These are phyloP conservation scores for Calycina herbarum DNA, from an alignment of 2,329 filamentous ascomycete species.

Conservation along the genomic window DNA sequence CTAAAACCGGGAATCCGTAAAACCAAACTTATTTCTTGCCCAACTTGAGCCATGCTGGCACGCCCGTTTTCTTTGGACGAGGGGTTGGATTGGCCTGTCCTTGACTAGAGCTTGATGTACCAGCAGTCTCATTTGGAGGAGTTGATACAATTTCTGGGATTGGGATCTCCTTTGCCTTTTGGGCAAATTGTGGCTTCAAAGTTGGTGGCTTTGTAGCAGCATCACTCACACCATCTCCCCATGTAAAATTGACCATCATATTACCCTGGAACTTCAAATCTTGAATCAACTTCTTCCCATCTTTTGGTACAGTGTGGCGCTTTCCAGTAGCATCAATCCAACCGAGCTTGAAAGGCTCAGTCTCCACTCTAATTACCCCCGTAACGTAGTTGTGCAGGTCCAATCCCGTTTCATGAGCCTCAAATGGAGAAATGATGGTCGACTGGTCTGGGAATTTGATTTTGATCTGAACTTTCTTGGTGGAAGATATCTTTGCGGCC, in stretches of 20 bases:
- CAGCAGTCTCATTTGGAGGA: not conserved
- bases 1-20: not conserved
- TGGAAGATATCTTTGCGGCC: slow-evolving; percentile 62
- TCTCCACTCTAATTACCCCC: slow-evolving; percentile 63
- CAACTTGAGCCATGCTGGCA: slow-evolving; percentile 57
- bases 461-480: slow-evolving; percentile 71
- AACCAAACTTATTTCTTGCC: slow-evolving; percentile 63
- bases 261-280: slow-evolving; percentile 69
- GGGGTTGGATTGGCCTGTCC: not conserved
- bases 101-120: not conserved
- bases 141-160: slow-evolving; percentile 39
- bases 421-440: slow-evolving; percentile 71
- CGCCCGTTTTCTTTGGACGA: not conserved
- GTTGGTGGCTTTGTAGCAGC: slow-evolving; percentile 50
- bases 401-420: slow-evolving; percentile 65
- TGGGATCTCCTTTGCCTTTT: slow-evolving; percentile 65
- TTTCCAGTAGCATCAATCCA: slow-evolving; percentile 29
- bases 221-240: slow-evolving; percentile 64
- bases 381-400: slow-evolving; percentile 75
- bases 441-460: slow-evolving; percentile 88
- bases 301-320: slow-evolving; percentile 44
- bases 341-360: slow-evolving; percentile 68
- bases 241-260: slow-evolving; percentile 74
- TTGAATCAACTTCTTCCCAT: slow-evolving; percentile 62
- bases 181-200: slow-evolving; percentile 48